Evolutionary conservation across 2,329 filamentous ascomycete genomes (phyloP).

Genomic region (Ustilaginoidea virens): DNA sequence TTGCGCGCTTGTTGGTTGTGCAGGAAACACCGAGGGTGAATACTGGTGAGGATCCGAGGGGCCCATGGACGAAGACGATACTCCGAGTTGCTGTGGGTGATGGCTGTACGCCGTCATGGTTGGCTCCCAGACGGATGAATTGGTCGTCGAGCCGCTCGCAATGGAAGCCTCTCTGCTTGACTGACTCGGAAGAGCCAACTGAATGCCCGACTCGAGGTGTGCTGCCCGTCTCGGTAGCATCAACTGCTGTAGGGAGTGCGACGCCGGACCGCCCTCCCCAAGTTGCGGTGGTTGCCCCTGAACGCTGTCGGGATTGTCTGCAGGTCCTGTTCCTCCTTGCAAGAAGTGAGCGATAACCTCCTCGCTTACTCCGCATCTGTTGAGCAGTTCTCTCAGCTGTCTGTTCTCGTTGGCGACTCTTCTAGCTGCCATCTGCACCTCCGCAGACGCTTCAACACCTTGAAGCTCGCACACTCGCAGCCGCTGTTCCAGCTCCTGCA

Average conservation of each 20-base stretch:
- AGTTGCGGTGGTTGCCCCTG: constrained; percentile 7
- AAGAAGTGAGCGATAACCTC: constrained; percentile 33
- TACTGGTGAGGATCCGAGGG: constrained; percentile 4
- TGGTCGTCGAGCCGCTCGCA: constrained; percentile 16
- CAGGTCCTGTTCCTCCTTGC: constrained; percentile 10
- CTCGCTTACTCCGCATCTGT: constrained; percentile 39
- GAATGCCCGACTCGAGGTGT: constrained; percentile 12
- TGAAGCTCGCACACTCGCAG: constrained; percentile 43
- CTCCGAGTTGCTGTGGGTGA: constrained; percentile 6
- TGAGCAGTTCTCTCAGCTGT: constrained; percentile 43
- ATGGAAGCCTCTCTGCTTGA: constrained; percentile 18
- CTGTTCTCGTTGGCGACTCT: constrained; percentile 56
- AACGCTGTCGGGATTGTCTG: constrained; percentile 7
- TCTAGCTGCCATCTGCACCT: constrained; percentile 55
- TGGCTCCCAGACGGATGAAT: constrained; percentile 18
- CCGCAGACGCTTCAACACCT: constrained; percentile 53
- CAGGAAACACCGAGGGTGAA: constrained; percentile 3
- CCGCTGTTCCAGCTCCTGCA: constrained; percentile 52
- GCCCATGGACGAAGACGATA: constrained; percentile 1
- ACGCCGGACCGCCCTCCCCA: constrained; percentile 11
- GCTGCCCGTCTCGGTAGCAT: constrained; percentile 20
- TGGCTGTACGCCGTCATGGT: constrained; percentile 12
- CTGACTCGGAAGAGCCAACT: constrained; percentile 15
- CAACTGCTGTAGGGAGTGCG: constrained; percentile 21
- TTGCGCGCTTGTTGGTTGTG: not conserved